phyloP scores from a whole-genome alignment of 2,329 filamentous ascomycete species.

The Cladorrhinum sp. region DNA sequence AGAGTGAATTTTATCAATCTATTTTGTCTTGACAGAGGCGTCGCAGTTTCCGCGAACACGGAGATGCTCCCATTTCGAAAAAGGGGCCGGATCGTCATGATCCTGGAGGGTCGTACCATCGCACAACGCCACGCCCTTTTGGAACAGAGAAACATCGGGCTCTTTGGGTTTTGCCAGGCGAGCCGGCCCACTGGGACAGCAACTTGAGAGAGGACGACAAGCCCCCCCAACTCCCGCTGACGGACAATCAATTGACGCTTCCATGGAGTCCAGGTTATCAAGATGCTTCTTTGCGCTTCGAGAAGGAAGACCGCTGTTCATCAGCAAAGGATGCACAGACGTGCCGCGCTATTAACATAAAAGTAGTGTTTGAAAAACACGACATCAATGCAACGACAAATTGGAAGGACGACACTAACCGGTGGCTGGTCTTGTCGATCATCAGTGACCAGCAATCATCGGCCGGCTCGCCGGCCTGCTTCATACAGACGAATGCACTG shows the following conservation, averaged over 20 bases:
- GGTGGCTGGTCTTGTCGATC: not conserved
- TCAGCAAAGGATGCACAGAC: not conserved
- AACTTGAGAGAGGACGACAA: not conserved
- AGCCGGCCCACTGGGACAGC: constrained; percentile 12
- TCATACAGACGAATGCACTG: not conserved
- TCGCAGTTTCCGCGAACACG: not conserved
- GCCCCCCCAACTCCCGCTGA: not conserved
- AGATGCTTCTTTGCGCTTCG: not conserved
- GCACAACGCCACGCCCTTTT: constrained; percentile 13
- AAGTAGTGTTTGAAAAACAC: not conserved
- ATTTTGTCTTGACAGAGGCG: not conserved
- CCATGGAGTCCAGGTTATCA: not conserved
- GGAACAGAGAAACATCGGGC: constrained; percentile 12
- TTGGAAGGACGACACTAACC: not conserved
- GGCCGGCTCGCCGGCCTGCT: not conserved
- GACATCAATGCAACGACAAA: not conserved
- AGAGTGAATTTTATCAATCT: not conserved
- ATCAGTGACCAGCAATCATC: too few species aligned
- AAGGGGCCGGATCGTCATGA: constrained; percentile 13
- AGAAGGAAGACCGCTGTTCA: not conserved
- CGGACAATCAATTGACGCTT: not conserved
- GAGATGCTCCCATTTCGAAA: not conserved
- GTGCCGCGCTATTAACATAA: not conserved
- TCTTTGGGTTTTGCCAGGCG: not conserved
- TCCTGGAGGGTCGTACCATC: constrained; percentile 13